Conservation (phyloP, 331 rosid genomes). For the Arachis monticola region DNA sequence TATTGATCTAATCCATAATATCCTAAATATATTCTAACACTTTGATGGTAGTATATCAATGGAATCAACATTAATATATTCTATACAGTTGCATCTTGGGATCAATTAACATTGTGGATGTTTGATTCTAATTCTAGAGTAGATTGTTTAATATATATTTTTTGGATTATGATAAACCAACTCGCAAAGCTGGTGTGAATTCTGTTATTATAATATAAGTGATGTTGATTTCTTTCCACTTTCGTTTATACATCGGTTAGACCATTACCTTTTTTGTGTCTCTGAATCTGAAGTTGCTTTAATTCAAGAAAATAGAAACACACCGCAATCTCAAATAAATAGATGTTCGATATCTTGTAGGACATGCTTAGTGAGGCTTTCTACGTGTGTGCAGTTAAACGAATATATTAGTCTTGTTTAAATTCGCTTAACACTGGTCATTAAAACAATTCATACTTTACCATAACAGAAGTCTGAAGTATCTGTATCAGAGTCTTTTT, state of each 20-base stretch:
- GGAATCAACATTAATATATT: neutral
- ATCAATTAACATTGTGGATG: conserved; percentile 26
- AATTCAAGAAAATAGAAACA: neutral
- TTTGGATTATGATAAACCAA: neutral
- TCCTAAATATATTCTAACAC: too few species aligned
- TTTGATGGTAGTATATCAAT: neutral
- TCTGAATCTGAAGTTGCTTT: conserved; percentile 23
- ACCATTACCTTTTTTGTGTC: conserved; percentile 9
- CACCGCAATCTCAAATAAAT: conserved; percentile 12
- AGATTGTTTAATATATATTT: conserved; percentile 4
- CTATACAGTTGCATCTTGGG: conserved; percentile 13
- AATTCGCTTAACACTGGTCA: conserved; percentile 16
- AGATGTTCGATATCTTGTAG: conserved; percentile 4
- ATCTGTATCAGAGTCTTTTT: neutral
- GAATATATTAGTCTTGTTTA: conserved; percentile 1
- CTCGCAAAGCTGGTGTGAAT: neutral
- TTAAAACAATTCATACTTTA: conserved; percentile 9
- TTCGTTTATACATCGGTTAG: conserved; percentile 25
- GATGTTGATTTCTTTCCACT: neutral
- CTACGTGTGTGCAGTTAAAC: conserved; percentile 12
- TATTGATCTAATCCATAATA: too few species aligned
- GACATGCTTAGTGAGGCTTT: neutral
- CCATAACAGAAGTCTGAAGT: conserved; percentile 1
- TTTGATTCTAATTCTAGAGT: conserved; percentile 18
- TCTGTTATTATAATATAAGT: conserved; percentile 8